A percentile compares a stretch with the other conserved stretches of the same genome.
These are phyloP conservation scores for Leccinum rimulosum DNA, from an alignment of 768 basidiomycete genomes.

Conservation along the genomic window DNA sequence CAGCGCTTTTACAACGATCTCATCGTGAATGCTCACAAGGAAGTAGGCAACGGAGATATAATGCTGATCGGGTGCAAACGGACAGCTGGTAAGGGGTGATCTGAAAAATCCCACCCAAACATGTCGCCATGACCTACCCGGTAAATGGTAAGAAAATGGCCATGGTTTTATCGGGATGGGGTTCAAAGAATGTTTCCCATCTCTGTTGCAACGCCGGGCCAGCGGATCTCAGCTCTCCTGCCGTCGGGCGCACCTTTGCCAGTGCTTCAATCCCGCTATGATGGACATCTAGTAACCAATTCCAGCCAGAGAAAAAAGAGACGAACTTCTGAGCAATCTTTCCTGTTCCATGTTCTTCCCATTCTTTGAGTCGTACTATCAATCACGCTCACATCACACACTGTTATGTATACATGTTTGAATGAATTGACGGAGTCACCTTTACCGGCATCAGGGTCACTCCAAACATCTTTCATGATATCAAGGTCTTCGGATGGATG, in stretches of 20 bases:
- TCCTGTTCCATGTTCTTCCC: constrained; percentile 41
- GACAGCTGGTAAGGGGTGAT: neutral
- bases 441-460: neutral
- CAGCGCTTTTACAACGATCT: neutral
- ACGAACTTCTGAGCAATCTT: constrained; percentile 54
- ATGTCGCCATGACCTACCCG: neutral
- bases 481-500: neutral
- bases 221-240: constrained; percentile 47
- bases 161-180: neutral
- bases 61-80: neutral
- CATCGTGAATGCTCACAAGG: constrained; percentile 24
- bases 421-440: neutral
- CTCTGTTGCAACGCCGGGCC: constrained; percentile 42
- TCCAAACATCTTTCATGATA: neutral
- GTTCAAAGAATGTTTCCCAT: constrained; percentile 21
- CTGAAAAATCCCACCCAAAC: neutral
- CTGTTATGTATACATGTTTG: neutral
- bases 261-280: constrained; percentile 51
- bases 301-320: neutral
- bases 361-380: constrained; percentile 33
- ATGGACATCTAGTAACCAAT: neutral
- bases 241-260: constrained; percentile 51
- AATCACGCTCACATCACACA: neutral
- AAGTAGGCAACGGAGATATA: neutral
- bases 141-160: neutral